phyloP scores from a whole-genome alignment of 2,329 filamentous ascomycete genomes.

The Dothidotthia symphoricarpi region DNA sequence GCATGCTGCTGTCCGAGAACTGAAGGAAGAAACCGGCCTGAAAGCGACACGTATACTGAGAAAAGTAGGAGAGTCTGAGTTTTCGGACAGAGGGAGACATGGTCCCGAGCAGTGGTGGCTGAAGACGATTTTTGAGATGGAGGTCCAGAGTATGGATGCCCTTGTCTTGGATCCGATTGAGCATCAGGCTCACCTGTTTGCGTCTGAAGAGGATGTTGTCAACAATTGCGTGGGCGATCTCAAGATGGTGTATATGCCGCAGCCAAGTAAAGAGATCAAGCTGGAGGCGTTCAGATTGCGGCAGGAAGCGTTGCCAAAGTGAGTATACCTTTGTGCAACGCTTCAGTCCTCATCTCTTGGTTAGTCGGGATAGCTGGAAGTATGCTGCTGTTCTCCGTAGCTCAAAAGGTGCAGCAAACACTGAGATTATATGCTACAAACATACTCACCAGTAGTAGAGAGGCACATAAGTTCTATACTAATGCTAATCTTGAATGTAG shows the following conservation, averaged over 20 bases:
- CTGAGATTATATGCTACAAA: too few species aligned
- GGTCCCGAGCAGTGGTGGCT: slow-evolving; percentile 27
- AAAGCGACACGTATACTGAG: slow-evolving; percentile 45
- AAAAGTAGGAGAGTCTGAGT: slow-evolving; percentile 42
- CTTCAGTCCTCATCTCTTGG: too few species aligned
- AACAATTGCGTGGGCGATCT: slow-evolving; percentile 28
- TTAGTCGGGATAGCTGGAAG: too few species aligned
- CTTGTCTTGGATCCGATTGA: slow-evolving; percentile 42
- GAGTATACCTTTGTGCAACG: too few species aligned
- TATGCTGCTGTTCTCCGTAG: too few species aligned
- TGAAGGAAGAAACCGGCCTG: slow-evolving; percentile 54
- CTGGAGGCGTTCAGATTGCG: slow-evolving; percentile 35
- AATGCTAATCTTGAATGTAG: too few species aligned
- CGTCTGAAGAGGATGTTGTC: slow-evolving; percentile 42
- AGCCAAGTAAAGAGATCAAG: slow-evolving; percentile 34
- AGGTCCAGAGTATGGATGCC: slow-evolving; percentile 25
- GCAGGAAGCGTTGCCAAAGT: slow-evolving; percentile 8
- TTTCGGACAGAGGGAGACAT: slow-evolving; percentile 16
- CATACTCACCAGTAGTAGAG: too few species aligned
- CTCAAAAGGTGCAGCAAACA: too few species aligned
- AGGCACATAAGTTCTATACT: too few species aligned
- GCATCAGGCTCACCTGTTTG: slow-evolving; percentile 45
- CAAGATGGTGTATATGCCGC: slow-evolving; percentile 32
- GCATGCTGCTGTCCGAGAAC: slow-evolving; percentile 50
- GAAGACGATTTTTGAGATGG: slow-evolving; percentile 40